phyloP scores from a whole-genome alignment of 768 basidiomycete genomes.

The Hypholoma sublateritium region DNA sequence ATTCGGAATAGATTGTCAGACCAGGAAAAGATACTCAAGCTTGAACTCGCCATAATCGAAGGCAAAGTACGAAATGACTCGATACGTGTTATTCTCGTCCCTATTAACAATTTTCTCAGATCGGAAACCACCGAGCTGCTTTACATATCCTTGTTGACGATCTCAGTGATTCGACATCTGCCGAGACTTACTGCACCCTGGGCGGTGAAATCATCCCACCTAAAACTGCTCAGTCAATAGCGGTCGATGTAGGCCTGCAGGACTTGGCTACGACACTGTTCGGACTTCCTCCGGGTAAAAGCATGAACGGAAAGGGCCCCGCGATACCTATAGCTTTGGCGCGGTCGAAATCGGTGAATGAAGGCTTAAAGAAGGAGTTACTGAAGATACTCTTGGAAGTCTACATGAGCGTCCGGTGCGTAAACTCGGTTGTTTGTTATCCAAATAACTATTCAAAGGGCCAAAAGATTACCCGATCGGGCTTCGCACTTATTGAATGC shows the following conservation, averaged over 20 bases:
- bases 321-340: constrained; percentile 16
- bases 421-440: constrained; percentile 1
- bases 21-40: constrained; percentile 52
- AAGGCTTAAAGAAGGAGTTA: constrained; percentile 53
- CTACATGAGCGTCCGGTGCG: constrained; percentile 78
- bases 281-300: constrained; percentile 24
- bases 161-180: constrained; percentile 72
- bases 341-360: constrained; percentile 41
- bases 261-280: constrained; percentile 54
- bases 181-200: constrained; percentile 84
- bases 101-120: constrained; percentile 15
- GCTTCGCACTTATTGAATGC: constrained; percentile 74
- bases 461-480: constrained; percentile 51
- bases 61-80: constrained; percentile 56
- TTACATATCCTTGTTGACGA: constrained; percentile 67
- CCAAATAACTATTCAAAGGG: background rate
- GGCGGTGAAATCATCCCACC: constrained; percentile 73
- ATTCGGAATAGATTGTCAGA: constrained; percentile 46
- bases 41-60: constrained; percentile 78
- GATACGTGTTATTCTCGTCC: background rate
- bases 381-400: constrained; percentile 75
- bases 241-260: constrained; percentile 47
- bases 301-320: constrained; percentile 21
- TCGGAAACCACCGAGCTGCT: constrained; percentile 57
- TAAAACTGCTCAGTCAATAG: constrained; percentile 52